A percentile compares a stretch with the other conserved stretches of the same genome.
These are phyloP conservation scores for Berkeleyomyces rouxiae DNA, from an alignment of 2,329 filamentous ascomycete genomes.

Conservation along the genomic window DNA sequence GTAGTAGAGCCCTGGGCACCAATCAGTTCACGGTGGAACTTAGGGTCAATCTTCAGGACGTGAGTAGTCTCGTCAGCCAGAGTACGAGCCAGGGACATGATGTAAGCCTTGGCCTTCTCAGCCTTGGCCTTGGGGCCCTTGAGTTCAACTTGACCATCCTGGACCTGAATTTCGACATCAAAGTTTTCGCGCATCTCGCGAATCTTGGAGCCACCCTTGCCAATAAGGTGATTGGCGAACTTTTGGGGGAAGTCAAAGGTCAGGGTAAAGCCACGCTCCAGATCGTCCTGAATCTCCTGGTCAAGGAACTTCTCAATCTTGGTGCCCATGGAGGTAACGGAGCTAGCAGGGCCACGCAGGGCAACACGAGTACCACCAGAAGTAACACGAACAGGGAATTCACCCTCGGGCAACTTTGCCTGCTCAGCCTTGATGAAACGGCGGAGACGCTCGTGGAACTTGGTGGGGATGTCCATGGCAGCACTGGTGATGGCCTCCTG, in stretches of 20 bases:
- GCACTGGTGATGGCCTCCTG: slow-evolving; percentile 37
- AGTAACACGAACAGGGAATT: slow-evolving; percentile 44
- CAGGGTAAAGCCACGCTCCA: slow-evolving; percentile 74
- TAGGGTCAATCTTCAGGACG: slow-evolving; percentile 74
- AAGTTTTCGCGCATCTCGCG: slow-evolving; percentile 49
- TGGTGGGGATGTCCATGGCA: slow-evolving; percentile 35
- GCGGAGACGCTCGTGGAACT: slow-evolving; percentile 45
- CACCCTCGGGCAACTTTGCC: slow-evolving; percentile 31
- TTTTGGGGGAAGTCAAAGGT: slow-evolving; percentile 91
- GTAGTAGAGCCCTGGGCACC: slow-evolving; percentile 76
- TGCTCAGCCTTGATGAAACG: slow-evolving; percentile 51
- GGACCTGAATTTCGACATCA: slow-evolving; percentile 66
- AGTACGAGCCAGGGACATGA: slow-evolving; percentile 60
- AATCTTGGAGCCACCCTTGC: slow-evolving; percentile 50
- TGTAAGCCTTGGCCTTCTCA: slow-evolving; percentile 69
- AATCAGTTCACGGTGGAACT: slow-evolving; percentile 89
- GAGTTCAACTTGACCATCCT: slow-evolving; percentile 86
- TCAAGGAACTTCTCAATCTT: slow-evolving; percentile 68
- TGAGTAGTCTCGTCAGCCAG: slow-evolving; percentile 85
- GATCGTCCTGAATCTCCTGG: slow-evolving; percentile 81
- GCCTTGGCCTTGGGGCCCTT: slow-evolving; percentile 94
- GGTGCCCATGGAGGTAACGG: slow-evolving; percentile 52
- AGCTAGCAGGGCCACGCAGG: slow-evolving; percentile 58
- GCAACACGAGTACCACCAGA: slow-evolving; percentile 45
- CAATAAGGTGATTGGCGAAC: slow-evolving; percentile 70